These are phyloP conservation scores for Pseudocercospora fuligena DNA, from an alignment of 2,329 filamentous ascomycete species.

Conservation along the genomic window DNA sequence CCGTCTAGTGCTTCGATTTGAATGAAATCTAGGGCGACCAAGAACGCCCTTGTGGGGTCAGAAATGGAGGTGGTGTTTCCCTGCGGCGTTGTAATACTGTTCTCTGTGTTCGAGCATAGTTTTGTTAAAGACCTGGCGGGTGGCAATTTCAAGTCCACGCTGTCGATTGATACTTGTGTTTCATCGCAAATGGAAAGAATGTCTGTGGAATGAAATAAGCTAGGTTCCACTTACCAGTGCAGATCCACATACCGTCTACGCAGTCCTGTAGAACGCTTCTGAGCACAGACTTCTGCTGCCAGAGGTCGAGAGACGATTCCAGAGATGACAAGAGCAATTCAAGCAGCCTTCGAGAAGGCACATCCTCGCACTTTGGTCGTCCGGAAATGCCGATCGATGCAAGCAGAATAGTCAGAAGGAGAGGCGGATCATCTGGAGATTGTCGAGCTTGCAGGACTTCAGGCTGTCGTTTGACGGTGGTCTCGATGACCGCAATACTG, in stretches of 20 bases:
- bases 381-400: slow-evolving; percentile 56
- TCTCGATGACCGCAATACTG: slow-evolving; percentile 76
- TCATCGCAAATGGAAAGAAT: slow-evolving; percentile 50
- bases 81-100: slow-evolving; percentile 48
- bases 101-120: slow-evolving; percentile 46
- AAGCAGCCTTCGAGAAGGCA: slow-evolving; percentile 50
- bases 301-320: slow-evolving; percentile 42
- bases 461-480: slow-evolving; percentile 76
- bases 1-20: slow-evolving; percentile 24
- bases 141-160: slow-evolving; percentile 44
- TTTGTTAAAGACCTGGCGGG: slow-evolving; percentile 45
- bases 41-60: slow-evolving; percentile 28
- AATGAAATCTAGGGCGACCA: slow-evolving; percentile 35
- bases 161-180: slow-evolving; percentile 18
- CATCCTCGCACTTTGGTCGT: slow-evolving; percentile 45
- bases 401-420: slow-evolving; percentile 60
- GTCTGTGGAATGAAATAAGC: slow-evolving; percentile 45
- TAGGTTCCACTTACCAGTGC: slow-evolving; percentile 29
- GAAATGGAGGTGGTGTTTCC: slow-evolving; percentile 41
- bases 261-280: slow-evolving; percentile 47
- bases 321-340: slow-evolving; percentile 44
- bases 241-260: slow-evolving; percentile 44
- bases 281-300: slow-evolving; percentile 42
- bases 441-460: slow-evolving; percentile 59
- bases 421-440: slow-evolving; percentile 48